Base-by-base conservation (phyloP, 805 yeast species). In the Metschnikowia hibisci region DNA sequence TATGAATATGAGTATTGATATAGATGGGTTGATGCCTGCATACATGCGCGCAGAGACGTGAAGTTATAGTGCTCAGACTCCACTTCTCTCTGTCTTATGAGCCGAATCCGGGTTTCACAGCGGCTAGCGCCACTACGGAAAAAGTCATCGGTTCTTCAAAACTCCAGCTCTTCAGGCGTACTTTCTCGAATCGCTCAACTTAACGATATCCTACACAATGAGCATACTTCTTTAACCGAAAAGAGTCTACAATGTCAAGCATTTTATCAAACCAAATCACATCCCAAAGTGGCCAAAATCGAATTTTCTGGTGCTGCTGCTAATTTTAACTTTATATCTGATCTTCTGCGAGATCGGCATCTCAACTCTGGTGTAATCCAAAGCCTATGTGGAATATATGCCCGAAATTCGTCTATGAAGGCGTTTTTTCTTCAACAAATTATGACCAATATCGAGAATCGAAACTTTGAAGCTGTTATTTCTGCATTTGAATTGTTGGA, bases 391-490 rank as follows among this genome's bases (percentile, higher is more conserved):
- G 40, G 33, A 20, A 8, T 10, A 37, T 37, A 25, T 25, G 29
- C 28, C 16, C 32, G 6, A 10, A 20, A 28, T 20, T 8, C 40
- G 30, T 30, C 40, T 11, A 37, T 37, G 40, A 18, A 33, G 40
- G 40, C 40, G 18, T 37, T 37, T 13, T 22, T 37, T 11, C 33
- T 37, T n/a, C 40, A 29, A 34, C 26, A 37, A 27, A 20, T 37
- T 6, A 25, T 37, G 34, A 34, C 26, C 8, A 37, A 37, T 14
- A 37, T 37, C 14, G 33, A 33, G 6, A 26, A 13, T 7, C 22
- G 27, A n/a, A 15, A 37, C 20, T 29, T 37, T 13, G 15, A 13
- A 6, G 14, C 20, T 18, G 33, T 37, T 16, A 4, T 29, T 3
- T 20, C 28, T n/a, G 40, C 40, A 3, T 37, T 6, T 22, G 33